A percentile compares a stretch with the other conserved stretches of the same genome.
Conservation (phyloP, 345 rosid species). For the Aurinia saxatilis region DNA sequence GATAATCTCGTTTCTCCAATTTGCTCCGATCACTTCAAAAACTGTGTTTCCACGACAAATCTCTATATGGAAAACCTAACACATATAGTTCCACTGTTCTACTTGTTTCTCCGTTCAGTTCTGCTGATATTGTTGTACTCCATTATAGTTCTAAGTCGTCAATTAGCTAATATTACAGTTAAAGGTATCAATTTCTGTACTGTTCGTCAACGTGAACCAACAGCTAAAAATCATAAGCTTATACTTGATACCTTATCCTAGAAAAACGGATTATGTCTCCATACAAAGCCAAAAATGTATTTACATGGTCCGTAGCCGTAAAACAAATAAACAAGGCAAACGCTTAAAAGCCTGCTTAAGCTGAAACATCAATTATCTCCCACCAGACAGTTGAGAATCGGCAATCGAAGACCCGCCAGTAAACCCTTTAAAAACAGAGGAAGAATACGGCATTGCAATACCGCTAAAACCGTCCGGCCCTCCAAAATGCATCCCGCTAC, state of each 20-base stretch:
- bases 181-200: not conserved
- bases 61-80: not conserved
- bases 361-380: constrained; percentile 17
- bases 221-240: constrained; percentile 5
- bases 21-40: not conserved
- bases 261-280: not conserved
- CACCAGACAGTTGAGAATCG: constrained; percentile 25
- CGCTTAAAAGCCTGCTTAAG: too few relatives aligned
- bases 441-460: constrained; percentile 11
- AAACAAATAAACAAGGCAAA: not conserved
- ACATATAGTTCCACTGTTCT: not conserved
- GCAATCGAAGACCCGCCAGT: constrained; percentile 24
- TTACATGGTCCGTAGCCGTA: constrained; percentile 1
- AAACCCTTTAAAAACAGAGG: constrained; percentile 24
- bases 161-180: not conserved
- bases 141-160: not conserved
- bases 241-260: not conserved
- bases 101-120: not conserved
- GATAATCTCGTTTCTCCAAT: constrained; percentile 23
- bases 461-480: constrained; percentile 25
- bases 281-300: constrained; percentile 16
- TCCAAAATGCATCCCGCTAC: constrained; percentile 15
- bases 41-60: not conserved
- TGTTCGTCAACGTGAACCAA: not conserved
- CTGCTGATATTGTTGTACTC: not conserved